Evolutionary conservation across 352 stramenopile genomes (phyloP).

Genomic region (Phytophthora niederhauseri): DNA sequence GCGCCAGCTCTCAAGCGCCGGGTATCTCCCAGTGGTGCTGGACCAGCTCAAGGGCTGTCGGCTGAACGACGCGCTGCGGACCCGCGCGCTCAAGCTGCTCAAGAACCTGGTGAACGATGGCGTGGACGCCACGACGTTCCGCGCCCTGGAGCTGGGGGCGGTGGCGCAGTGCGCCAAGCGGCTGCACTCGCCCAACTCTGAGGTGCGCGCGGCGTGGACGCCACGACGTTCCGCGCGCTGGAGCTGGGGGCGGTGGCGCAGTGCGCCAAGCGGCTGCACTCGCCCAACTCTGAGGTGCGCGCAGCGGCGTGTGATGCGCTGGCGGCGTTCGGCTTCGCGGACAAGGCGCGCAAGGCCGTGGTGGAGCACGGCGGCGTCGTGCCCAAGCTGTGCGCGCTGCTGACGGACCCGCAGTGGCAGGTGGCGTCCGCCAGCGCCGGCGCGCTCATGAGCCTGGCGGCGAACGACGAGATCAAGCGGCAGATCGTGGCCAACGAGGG

Average conservation of each 20-base stretch:
- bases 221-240: conserved; percentile 54
- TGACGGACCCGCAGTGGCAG: conserved; percentile 62
- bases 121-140: conserved; percentile 48
- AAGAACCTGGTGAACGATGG: conserved; percentile 76
- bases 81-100: conserved; percentile 63
- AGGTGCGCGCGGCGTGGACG: conserved; percentile 52
- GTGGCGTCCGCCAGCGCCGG: conserved; percentile 56
- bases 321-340: conserved; percentile 57
- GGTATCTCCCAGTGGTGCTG: conserved; percentile 60
- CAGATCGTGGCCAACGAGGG: conserved; percentile 57
- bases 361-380: conserved; percentile 58
- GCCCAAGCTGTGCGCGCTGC: conserved; percentile 59
- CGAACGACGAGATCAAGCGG: conserved; percentile 74
- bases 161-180: conserved; percentile 50
- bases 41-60: conserved; percentile 47
- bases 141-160: conserved; percentile 58
- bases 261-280: conserved; percentile 50
- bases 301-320: conserved; percentile 60
- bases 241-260: conserved; percentile 58
- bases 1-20: conserved; percentile 47
- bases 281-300: conserved; percentile 43
- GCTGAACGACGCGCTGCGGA: conserved; percentile 39
- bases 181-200: conserved; percentile 44
- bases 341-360: conserved; percentile 61
- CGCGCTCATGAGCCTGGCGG: conserved; percentile 69